Conservation (phyloP, 176 grass and related monocot genomes). For the Zoysia japonica region DNA sequence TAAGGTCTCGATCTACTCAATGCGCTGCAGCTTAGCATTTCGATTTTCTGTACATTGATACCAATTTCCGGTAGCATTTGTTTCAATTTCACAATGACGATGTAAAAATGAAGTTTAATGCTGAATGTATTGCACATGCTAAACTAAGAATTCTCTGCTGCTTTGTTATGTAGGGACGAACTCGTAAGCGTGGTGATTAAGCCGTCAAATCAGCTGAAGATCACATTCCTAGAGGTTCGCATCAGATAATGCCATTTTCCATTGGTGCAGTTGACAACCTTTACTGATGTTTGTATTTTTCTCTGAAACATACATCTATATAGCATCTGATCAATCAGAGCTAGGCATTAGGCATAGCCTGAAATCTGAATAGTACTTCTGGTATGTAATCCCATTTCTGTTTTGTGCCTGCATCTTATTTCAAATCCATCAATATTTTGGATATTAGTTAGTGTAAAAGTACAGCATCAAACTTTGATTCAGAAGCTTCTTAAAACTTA, state of each 20-base stretch:
- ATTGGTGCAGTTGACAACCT: constrained; percentile 7
- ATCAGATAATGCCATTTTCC: constrained; percentile 27
- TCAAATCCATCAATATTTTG: neutral
- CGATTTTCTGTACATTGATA: neutral
- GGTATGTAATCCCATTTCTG: constrained; percentile 5
- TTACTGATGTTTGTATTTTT: neutral
- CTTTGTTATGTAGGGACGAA: constrained; percentile 74
- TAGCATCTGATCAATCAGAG: neutral
- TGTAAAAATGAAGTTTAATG: constrained; percentile 2
- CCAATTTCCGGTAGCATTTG: neutral
- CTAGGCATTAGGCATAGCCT: neutral
- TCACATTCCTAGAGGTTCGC: constrained; percentile 92
- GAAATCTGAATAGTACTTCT: neutral
- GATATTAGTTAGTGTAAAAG: neutral
- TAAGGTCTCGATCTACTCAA: constrained; percentile 16
- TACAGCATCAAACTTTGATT: neutral
- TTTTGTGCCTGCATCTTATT: neutral
- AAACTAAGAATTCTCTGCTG: constrained; percentile 24
- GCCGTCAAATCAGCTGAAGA: constrained; percentile 96
- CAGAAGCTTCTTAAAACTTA: neutral
- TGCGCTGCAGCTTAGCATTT: neutral
- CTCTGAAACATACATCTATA: neutral
- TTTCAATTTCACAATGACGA: neutral
- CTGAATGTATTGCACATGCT: neutral
- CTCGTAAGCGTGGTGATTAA: constrained; percentile 80